These are phyloP conservation scores for Aspergillus sclerotioniger DNA, from an alignment of 495 filamentous ascomycete species.

Conservation along the genomic window DNA sequence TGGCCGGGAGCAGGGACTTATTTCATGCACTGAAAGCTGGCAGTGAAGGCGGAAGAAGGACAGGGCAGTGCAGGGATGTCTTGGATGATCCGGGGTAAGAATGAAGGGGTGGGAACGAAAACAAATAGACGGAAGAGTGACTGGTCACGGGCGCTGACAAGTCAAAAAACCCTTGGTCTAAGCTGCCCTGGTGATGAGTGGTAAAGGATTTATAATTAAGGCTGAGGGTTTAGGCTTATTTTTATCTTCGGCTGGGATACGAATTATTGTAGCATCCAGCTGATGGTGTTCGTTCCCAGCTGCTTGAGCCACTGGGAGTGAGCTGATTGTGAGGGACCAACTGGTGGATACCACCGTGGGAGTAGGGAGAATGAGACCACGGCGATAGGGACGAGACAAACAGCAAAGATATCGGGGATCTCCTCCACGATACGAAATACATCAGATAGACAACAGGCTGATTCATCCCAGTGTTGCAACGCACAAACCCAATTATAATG, in stretches of 20 bases:
- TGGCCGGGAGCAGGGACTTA: not conserved
- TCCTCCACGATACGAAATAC: not conserved
- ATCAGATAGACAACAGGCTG: not conserved
- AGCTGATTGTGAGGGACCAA: not conserved
- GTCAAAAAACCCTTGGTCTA: not conserved
- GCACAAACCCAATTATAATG: not conserved
- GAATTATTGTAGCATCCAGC: not conserved
- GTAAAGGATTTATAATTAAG: not conserved
- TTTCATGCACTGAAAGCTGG: not conserved
- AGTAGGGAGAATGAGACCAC: not conserved
- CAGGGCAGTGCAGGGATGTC: constrained; percentile 9
- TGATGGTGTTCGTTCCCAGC: no score
- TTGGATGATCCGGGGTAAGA: constrained; percentile 8
- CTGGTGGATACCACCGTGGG: constrained; percentile 12
- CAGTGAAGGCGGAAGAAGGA: constrained; percentile 4
- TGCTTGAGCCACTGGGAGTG: not conserved
- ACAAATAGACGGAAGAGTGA: constrained; percentile 5
- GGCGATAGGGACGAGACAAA: not conserved
- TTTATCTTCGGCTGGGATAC: not conserved
- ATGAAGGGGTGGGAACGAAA: constrained; percentile 6
- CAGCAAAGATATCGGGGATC: not conserved
- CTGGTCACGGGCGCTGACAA: not conserved
- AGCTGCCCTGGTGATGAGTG: not conserved
- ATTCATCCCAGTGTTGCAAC: not conserved
- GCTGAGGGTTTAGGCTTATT: not conserved